A percentile compares a stretch with the other conserved stretches of the same genome.
Evolutionary conservation across 768 basidiomycete species (phyloP).

Genomic region (Trametes elegans): DNA sequence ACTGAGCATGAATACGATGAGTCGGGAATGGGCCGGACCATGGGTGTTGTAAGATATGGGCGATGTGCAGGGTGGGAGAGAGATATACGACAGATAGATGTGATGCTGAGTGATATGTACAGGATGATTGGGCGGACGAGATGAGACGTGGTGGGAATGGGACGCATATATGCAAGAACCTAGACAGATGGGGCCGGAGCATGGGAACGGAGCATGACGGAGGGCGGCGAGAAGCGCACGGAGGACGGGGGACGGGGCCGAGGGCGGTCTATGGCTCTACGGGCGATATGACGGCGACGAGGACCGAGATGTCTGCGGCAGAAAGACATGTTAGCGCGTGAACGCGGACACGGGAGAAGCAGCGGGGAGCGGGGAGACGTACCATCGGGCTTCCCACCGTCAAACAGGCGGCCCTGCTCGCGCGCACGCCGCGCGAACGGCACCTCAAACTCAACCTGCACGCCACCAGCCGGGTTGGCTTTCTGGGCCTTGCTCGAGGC

Average conservation of each 20-base stretch:
- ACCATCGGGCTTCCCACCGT: constrained; percentile 88
- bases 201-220: not conserved
- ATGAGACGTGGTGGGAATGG: too few relatives aligned
- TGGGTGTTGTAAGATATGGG: too few relatives aligned
- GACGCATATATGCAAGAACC: not conserved
- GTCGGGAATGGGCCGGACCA: too few relatives aligned
- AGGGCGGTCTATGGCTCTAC: constrained; percentile 23
- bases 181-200: not conserved
- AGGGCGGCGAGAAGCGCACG: not conserved
- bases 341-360: constrained; percentile 5
- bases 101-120: too few relatives aligned
- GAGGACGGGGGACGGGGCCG: not conserved
- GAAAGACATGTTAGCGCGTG: not conserved
- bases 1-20: too few relatives aligned
- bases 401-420: constrained; percentile 68
- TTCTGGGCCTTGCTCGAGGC: not conserved
- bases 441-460: constrained; percentile 45
- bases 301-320: constrained; percentile 59
- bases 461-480: constrained; percentile 7
- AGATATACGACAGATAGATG: too few relatives aligned
- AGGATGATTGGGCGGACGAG: too few relatives aligned
- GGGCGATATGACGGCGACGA: constrained; percentile 64
- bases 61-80: too few relatives aligned
- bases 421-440: constrained; percentile 85
- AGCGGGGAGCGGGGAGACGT: constrained; percentile 24